A percentile compares a stretch with the other conserved stretches of the same genome.
These are phyloP conservation scores for Wickerhamiella musiphila DNA, from an alignment of 805 yeast genomes.

Conservation along the genomic window DNA sequence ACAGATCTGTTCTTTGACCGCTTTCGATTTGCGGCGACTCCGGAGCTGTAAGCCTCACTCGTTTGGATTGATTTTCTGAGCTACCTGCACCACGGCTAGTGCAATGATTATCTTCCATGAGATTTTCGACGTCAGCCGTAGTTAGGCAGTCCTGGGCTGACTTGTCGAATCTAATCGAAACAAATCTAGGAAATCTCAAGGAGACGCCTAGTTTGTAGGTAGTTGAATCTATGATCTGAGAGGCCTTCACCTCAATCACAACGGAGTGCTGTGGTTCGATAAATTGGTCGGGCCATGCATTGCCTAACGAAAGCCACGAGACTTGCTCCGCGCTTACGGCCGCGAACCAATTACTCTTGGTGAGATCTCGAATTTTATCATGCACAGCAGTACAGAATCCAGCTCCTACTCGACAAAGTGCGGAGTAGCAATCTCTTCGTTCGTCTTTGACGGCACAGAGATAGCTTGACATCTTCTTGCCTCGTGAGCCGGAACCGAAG, in stretches of 20 bases:
- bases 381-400: constrained; percentile 58
- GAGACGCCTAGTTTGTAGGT: constrained; percentile 52
- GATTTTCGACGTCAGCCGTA: constrained; percentile 31
- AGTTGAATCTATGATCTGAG: constrained; percentile 41
- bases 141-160: constrained; percentile 37
- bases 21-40: constrained; percentile 4
- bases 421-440: constrained; percentile 29
- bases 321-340: constrained; percentile 9
- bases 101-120: constrained; percentile 17
- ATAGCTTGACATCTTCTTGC: constrained; percentile 30
- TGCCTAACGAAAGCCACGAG: constrained; percentile 6
- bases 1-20: constrained; percentile 2
- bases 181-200: constrained; percentile 58
- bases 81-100: constrained; percentile 17
- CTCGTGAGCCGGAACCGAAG: constrained; percentile 41
- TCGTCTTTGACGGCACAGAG: constrained; percentile 50
- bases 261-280: constrained; percentile 61
- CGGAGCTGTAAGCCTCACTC: neutral
- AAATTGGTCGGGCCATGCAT: constrained; percentile 51
- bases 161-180: constrained; percentile 53
- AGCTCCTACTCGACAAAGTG: constrained; percentile 69
- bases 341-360: constrained; percentile 44
- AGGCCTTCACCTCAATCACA: constrained; percentile 68
- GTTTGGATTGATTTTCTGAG: constrained; percentile 11
- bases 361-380: constrained; percentile 35